These are phyloP conservation scores for Leptomonas pyrrhocoris DNA, from an alignment of 208 protist genomes.

Conservation along the genomic window DNA sequence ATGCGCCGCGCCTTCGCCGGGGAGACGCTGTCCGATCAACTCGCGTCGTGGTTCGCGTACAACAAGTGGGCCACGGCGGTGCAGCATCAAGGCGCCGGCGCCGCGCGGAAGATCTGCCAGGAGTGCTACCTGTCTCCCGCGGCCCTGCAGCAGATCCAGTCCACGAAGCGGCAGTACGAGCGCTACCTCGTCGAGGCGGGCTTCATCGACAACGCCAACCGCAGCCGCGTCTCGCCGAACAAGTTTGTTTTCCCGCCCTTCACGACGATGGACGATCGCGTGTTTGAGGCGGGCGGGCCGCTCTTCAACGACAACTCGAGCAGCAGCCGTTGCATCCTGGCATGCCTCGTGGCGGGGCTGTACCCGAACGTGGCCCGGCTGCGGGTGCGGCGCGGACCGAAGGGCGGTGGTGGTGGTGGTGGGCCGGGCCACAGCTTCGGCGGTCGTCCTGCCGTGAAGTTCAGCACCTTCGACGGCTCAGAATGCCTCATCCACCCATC, in stretches of 20 bases:
- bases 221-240: slow-evolving; percentile 20
- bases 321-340: slow-evolving; percentile 86
- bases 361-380: slow-evolving; percentile 94
- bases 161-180: slow-evolving; percentile 93
- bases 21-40: slow-evolving; percentile 86
- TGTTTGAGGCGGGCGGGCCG: slow-evolving; percentile 85
- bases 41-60: slow-evolving; percentile 91
- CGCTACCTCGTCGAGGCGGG: slow-evolving; percentile 90
- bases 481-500: slow-evolving; percentile 91
- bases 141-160: slow-evolving; percentile 86
- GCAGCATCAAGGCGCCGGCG: slow-evolving; percentile 46
- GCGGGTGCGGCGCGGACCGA: slow-evolving; percentile 33
- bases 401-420: slow-evolving; percentile 4
- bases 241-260: slow-evolving; percentile 73
- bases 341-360: slow-evolving; percentile 93
- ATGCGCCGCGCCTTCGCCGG: slow-evolving; percentile 76
- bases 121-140: slow-evolving; percentile 81
- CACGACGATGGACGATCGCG: slow-evolving; percentile 65
- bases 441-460: slow-evolving; percentile 24
- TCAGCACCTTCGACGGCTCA: slow-evolving; percentile 80
- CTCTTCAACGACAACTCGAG: slow-evolving; percentile 86
- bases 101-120: slow-evolving; percentile 73
- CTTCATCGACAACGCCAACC: slow-evolving; percentile 70
- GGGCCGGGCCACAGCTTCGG: not conserved
- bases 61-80: slow-evolving; percentile 64